Evolutionary conservation across 441 rosid species (phyloP), one percentile per base, ranked within the genome.

Genomic region (Brassica balearica): DNA sequence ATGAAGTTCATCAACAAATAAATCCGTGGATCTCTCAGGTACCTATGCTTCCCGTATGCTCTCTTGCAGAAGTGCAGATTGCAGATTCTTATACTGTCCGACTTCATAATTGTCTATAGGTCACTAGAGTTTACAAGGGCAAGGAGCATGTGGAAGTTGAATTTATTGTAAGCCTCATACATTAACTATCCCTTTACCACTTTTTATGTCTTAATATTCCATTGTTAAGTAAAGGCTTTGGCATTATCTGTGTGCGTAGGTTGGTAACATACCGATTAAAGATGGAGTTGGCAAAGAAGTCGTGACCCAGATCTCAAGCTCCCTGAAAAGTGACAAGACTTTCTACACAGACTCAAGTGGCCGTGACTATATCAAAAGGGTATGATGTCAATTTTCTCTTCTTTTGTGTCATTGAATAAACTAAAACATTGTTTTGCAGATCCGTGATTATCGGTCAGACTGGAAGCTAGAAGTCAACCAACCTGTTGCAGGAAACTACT

Each of bases 291-390:
- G 99, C 63, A 96, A 96, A 83, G 99, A 96, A 84, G 88, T 94
- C 66, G 92, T 84, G 48, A 83, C 99, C 38, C 95, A 94, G 78
- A 87, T 96, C 80, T 87, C 87, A 61, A 90, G 97, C 34, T 81
- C 87, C 64, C 72, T 94, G 88, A 77, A 83, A 61, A 91, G 86
- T 76, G 84, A 89, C 58, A 90, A 86, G 81, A 96, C 97, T 69
- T 96, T 96, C 88, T 96, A 89, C 85, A 90, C 98, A 20, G 99
- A 96, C 81, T 94, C 99, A 20, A 94, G 89, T 88, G 99, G 98
- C 58, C 97, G 99, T 62, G 99, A 96, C 78, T 94, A 94, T 81
- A 89, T 96, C 71, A 88, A 88, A 89, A 83, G 98, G 93, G 99
- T 94, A 85, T 68, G 88, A 76, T 8, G 6, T 34, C 29, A 63